phyloP scores from a whole-genome alignment of 2,329 filamentous ascomycete species.

The Capronia americana region DNA sequence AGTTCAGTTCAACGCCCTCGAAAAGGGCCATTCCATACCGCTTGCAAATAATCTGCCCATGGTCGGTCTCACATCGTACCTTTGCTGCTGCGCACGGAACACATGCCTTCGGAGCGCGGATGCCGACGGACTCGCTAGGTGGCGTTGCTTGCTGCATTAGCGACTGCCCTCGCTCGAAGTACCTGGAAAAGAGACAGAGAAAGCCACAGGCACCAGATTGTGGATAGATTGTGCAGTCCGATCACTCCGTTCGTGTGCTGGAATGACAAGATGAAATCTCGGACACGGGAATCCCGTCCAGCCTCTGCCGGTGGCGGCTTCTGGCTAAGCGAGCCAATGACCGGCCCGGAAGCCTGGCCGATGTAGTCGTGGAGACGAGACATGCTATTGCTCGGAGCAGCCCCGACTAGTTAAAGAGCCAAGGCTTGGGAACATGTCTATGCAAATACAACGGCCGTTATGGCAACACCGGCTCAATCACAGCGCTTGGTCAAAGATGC shows the following conservation, averaged over 20 bases:
- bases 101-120: slow-evolving; percentile 32
- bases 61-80: slow-evolving; percentile 31
- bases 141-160: slow-evolving; percentile 17
- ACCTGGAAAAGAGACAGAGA: neutral
- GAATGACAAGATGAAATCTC: neutral
- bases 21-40: slow-evolving; percentile 17
- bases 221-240: neutral
- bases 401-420: neutral
- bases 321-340: neutral
- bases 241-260: neutral
- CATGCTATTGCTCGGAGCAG: neutral
- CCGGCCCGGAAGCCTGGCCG: neutral
- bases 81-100: slow-evolving; percentile 34
- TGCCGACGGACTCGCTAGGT: slow-evolving; percentile 12
- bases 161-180: neutral
- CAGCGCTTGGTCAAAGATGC: neutral
- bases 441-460: neutral
- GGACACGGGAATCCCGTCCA: slow-evolving; percentile 1
- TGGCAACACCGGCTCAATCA: neutral
- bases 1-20: neutral
- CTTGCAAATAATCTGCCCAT: slow-evolving; percentile 28
- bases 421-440: neutral
- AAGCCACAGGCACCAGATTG: neutral
- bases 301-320: neutral
- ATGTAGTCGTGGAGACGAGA: neutral